A percentile compares a stretch with the other conserved stretches of the same genome.
Conservation (phyloP, 2,329 filamentous ascomycete species). For the Talaromyces marneffei region DNA sequence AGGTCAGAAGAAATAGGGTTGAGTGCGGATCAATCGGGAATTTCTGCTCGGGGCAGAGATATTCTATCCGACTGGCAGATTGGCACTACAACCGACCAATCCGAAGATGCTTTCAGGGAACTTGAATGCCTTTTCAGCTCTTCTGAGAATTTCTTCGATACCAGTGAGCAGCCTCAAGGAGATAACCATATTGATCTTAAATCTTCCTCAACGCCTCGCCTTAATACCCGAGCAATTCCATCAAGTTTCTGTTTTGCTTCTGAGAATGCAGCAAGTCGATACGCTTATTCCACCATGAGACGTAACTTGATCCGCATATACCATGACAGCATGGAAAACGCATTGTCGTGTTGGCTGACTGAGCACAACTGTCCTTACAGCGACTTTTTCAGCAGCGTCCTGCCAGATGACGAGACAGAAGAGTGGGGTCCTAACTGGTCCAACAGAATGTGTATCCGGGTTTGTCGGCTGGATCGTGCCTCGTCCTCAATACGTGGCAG, state of each 20-base stretch:
- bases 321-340: slow-evolving; percentile 42
- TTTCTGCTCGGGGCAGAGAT: not conserved
- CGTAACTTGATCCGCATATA: slow-evolving; percentile 40
- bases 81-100: not conserved
- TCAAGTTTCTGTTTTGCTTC: slow-evolving; percentile 4
- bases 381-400: slow-evolving; percentile 14
- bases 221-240: not conserved
- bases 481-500: slow-evolving; percentile 34
- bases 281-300: slow-evolving; percentile 33
- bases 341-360: slow-evolving; percentile 40
- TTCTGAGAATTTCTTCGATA: not conserved
- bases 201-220: not conserved
- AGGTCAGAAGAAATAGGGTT: not conserved
- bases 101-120: not conserved
- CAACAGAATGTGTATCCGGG: slow-evolving; percentile 41
- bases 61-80: not conserved
- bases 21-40: not conserved
- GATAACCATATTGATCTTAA: not conserved
- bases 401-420: slow-evolving; percentile 20
- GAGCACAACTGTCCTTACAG: slow-evolving; percentile 43
- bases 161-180: not conserved
- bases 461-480: slow-evolving; percentile 38
- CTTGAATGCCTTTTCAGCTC: not conserved
- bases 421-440: slow-evolving; percentile 37
- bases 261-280: slow-evolving; percentile 28